phyloP scores from a whole-genome alignment of 164 flowering plant species.

The Protea cynaroides region DNA sequence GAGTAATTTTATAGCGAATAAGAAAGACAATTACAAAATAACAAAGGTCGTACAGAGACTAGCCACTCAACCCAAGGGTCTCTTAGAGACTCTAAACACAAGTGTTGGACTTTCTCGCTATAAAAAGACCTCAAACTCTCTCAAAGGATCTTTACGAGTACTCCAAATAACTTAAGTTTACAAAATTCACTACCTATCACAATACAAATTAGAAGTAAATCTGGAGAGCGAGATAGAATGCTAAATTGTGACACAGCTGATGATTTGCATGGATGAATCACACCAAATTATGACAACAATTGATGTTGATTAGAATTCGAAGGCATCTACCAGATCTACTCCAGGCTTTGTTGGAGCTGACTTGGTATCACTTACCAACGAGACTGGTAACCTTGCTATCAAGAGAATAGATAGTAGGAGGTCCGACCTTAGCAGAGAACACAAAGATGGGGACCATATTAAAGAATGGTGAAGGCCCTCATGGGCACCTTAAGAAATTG shows the following conservation, averaged over 20 bases:
- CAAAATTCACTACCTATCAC: no score
- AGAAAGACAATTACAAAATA: no score
- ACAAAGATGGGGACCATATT: slow-evolving; percentile 15
- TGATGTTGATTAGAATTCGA: slow-evolving; percentile 26
- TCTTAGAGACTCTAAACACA: no score
- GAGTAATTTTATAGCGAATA: no score
- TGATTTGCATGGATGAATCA: slow-evolving; percentile 94
- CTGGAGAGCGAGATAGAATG: slow-evolving; percentile 84
- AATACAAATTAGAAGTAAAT: no score
- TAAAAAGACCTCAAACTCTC: no score
- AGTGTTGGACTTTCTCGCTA: no score
- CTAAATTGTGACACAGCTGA: slow-evolving; percentile 83
- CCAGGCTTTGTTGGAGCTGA: slow-evolving; percentile 98
- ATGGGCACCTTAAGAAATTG: slow-evolving; percentile 66
- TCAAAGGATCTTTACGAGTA: no score
- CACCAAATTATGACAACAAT: slow-evolving; percentile 26
- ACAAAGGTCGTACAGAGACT: no score
- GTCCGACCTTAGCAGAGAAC: slow-evolving; percentile 29
- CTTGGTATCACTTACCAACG: slow-evolving; percentile 52
- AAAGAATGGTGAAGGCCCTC: slow-evolving; percentile 64
- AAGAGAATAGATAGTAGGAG: slow-evolving; percentile 48
- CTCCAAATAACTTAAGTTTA: no score
- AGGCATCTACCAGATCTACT: slow-evolving; percentile 58
- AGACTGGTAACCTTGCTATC: slow-evolving; percentile 85
- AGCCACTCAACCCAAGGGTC: no score